Conservation (phyloP, 768 basidiomycete genomes). For the Candolleomyces efflorescens region DNA sequence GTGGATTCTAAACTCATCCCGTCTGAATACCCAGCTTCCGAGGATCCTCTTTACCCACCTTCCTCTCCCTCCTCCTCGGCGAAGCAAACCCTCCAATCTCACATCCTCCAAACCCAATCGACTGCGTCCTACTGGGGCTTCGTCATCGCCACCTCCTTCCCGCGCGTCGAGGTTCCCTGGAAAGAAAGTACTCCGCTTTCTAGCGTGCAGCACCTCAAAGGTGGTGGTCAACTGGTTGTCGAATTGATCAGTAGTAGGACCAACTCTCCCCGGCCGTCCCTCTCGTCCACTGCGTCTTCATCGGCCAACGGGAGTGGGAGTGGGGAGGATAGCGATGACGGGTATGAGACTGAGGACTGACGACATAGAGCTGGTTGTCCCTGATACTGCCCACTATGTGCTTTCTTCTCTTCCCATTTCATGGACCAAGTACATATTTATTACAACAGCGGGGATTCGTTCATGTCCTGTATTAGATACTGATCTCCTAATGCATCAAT, state of each 20-base stretch:
- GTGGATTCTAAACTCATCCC: slow-evolving; percentile 63
- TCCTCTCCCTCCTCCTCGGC: slow-evolving; percentile 21
- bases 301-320: slow-evolving; percentile 4
- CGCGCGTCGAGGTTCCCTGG: slow-evolving; percentile 61
- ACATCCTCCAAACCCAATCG: slow-evolving; percentile 17
- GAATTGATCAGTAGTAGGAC: slow-evolving; percentile 34
- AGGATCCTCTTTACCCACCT: slow-evolving; percentile 42
- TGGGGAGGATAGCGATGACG: slow-evolving; percentile 42
- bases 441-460: not conserved
- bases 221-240: slow-evolving; percentile 63
- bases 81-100: slow-evolving; percentile 29
- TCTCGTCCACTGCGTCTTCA: not conserved
- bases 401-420: not conserved
- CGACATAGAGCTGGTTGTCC: no score
- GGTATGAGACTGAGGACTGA: slow-evolving; percentile 58
- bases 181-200: slow-evolving; percentile 30
- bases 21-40: slow-evolving; percentile 25
- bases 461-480: not conserved
- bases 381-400: no score
- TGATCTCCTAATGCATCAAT: no score
- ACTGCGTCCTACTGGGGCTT: slow-evolving; percentile 75
- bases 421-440: not conserved
- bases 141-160: slow-evolving; percentile 64
- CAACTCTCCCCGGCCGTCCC: not conserved
- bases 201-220: slow-evolving; percentile 46